phyloP scores from a whole-genome alignment of 306 rosid genomes.

The Medicago lupulina region DNA sequence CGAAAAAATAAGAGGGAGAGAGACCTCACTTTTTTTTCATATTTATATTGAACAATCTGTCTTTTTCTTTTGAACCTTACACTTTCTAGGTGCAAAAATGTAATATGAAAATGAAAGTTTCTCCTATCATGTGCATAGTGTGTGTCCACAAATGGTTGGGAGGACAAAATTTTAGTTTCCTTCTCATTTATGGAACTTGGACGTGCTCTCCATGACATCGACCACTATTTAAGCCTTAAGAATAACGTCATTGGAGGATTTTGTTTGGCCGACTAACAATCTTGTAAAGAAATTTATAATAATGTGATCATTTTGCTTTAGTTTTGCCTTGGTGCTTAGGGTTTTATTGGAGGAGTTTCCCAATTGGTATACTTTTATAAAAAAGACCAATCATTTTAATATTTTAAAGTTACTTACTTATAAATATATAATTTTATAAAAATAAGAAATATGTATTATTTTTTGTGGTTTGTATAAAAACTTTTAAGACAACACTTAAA shows the following conservation, averaged over 20 bases:
- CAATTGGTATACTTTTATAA: background rate
- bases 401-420: no score
- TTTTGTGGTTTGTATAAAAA: background rate
- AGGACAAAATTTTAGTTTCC: conserved; percentile 12
- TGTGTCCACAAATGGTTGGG: conserved; percentile 45
- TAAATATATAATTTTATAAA: background rate
- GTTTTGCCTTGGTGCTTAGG: background rate
- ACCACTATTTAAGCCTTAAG: conserved; percentile 27
- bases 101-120: conserved; percentile 30
- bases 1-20: no score
- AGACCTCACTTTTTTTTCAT: conserved; percentile 30
- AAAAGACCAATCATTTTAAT: no score
- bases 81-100: conserved; percentile 37
- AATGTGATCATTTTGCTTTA: background rate
- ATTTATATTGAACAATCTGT: background rate
- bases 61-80: conserved; percentile 16
- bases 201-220: conserved; percentile 37
- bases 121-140: conserved; percentile 1
- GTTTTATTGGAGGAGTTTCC: conserved; percentile 18
- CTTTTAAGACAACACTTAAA: background rate
- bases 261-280: conserved; percentile 16
- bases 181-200: conserved; percentile 16
- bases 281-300: conserved; percentile 17
- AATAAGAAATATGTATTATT: background rate
- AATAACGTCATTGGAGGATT: conserved; percentile 11